Evolutionary conservation across 2,329 filamentous ascomycete genomes (phyloP).

Genomic region (Cladosporium sp.): DNA sequence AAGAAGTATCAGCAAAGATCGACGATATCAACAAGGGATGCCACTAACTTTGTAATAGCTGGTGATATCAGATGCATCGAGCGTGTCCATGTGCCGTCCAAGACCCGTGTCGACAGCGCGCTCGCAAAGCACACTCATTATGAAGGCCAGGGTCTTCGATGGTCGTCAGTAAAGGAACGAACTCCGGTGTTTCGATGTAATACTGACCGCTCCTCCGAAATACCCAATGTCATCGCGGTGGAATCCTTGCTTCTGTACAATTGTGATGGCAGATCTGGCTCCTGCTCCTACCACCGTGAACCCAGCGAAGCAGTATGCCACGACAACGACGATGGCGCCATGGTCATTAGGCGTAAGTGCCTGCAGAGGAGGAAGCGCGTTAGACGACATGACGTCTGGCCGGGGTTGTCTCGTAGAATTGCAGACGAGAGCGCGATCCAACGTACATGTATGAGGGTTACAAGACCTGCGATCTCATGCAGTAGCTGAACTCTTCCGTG

Average conservation of each 20-base stretch:
- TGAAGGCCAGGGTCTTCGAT: background rate
- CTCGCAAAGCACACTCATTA: background rate
- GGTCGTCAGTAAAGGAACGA: background rate
- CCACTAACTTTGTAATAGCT: background rate
- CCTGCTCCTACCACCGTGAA: slow-evolving; percentile 18
- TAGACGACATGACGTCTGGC: slow-evolving; percentile 15
- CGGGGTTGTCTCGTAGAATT: background rate
- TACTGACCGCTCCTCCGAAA: slow-evolving; percentile 13
- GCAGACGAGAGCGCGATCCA: background rate
- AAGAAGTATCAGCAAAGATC: background rate
- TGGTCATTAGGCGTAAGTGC: slow-evolving; percentile 13
- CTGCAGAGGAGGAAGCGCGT: slow-evolving; percentile 20
- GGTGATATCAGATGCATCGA: background rate
- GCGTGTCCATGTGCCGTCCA: background rate
- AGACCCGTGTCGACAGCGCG: background rate
- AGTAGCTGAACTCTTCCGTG: background rate
- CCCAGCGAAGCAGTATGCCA: slow-evolving; percentile 20
- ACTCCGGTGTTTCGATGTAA: background rate
- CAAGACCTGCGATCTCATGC: background rate
- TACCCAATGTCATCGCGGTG: slow-evolving; percentile 19
- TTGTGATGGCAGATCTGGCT: slow-evolving; percentile 12
- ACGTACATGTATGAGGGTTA: background rate
- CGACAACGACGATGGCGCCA: slow-evolving; percentile 20
- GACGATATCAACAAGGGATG: background rate
- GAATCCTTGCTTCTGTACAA: slow-evolving; percentile 20